Percentiles rank a stretch among this genome's conserved stretches.
Conservation (phyloP, 495 filamentous ascomycete species). For the Tuber microsphaerosporum region DNA sequence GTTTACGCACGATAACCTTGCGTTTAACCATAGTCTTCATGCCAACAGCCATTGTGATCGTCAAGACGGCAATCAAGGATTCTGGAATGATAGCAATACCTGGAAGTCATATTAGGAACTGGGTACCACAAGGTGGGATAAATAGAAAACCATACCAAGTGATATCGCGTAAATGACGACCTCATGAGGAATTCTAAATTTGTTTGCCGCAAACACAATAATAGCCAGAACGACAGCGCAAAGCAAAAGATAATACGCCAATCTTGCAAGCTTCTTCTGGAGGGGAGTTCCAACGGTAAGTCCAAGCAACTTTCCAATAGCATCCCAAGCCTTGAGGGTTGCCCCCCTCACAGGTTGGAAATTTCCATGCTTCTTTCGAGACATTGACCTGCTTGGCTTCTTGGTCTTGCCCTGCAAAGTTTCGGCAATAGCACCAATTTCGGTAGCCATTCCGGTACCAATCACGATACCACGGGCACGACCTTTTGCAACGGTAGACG, state of each 20-base stretch:
- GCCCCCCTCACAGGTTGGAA: conserved; percentile 54
- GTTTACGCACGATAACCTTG: conserved; percentile 71
- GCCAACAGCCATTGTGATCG: conserved; percentile 70
- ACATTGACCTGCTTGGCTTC: conserved; percentile 57
- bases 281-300: conserved; percentile 71
- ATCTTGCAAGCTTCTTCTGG: conserved; percentile 69
- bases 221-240: conserved; percentile 68
- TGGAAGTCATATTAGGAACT: conserved; percentile 33
- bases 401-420: conserved; percentile 54
- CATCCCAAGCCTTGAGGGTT: conserved; percentile 55
- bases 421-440: conserved; percentile 76
- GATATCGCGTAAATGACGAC: conserved; percentile 78
- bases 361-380: conserved; percentile 56
- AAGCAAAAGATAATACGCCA: conserved; percentile 68
- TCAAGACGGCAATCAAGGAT: conserved; percentile 62
- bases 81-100: conserved; percentile 68
- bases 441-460: conserved; percentile 70
- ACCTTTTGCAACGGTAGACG: conserved; percentile 61
- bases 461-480: conserved; percentile 61
- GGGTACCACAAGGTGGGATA: neutral
- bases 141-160: conserved; percentile 44
- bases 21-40: conserved; percentile 68
- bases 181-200: conserved; percentile 61
- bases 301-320: conserved; percentile 62
- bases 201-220: conserved; percentile 71